Percentiles rank a stretch among this genome's conserved stretches.
These are phyloP conservation scores for Medicago arabica DNA, from an alignment of 306 rosid genomes.

Conservation along the genomic window DNA sequence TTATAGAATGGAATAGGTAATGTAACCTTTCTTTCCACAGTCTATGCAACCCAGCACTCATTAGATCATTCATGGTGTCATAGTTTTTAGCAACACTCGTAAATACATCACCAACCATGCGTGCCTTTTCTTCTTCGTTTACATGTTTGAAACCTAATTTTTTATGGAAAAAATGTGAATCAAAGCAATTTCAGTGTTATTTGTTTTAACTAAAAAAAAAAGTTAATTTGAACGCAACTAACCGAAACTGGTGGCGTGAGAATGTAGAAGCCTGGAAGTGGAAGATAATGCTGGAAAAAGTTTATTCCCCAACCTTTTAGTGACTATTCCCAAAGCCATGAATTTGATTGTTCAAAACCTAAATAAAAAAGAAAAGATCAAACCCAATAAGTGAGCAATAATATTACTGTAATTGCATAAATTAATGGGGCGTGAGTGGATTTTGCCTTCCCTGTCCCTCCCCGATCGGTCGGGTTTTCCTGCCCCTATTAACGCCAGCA, in stretches of 20 bases:
- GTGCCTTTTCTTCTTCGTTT: conserved; percentile 86
- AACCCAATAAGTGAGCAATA: not conserved
- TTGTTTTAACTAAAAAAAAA: not conserved
- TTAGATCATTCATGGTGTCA: conserved; percentile 91
- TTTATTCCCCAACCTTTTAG: conserved; percentile 60
- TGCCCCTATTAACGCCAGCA: too few relatives aligned
- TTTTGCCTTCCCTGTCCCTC: not conserved
- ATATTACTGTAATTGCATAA: not conserved
- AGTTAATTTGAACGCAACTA: conserved; percentile 42
- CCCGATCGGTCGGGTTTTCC: too few relatives aligned
- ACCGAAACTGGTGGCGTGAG: conserved; percentile 98
- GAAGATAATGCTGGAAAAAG: conserved; percentile 61
- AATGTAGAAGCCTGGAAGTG: conserved; percentile 61
- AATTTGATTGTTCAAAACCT: conserved; percentile 23
- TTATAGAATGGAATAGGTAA: not conserved
- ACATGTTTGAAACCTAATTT: conserved; percentile 82
- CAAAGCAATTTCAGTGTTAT: not conserved
- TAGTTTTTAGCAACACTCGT: conserved; percentile 86
- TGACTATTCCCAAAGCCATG: conserved; percentile 69
- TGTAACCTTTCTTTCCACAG: conserved; percentile 93
- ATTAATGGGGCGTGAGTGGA: too few relatives aligned
- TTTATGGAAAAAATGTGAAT: not conserved
- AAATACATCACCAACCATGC: conserved; percentile 87
- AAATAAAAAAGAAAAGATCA: not conserved
- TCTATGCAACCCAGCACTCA: conserved; percentile 95